These are phyloP conservation scores for Nicotiana paniculata DNA, from an alignment of 257 asterid species.

Conservation along the genomic window DNA sequence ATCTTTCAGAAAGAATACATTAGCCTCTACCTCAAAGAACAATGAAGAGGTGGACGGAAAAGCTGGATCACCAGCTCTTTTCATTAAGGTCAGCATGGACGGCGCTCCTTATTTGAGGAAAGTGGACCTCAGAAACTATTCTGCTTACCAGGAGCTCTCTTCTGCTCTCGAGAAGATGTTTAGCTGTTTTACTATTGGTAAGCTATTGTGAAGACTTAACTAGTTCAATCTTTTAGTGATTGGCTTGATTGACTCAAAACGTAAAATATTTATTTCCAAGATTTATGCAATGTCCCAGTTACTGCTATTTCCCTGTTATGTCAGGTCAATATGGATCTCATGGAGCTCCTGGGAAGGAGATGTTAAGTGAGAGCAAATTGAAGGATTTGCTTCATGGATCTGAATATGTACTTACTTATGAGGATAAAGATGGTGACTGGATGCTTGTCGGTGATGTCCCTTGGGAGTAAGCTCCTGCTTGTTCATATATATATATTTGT, in stretches of 20 bases:
- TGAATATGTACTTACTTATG: constrained; percentile 63
- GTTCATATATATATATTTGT: background rate
- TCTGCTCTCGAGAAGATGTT: constrained; percentile 75
- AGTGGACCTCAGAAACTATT: constrained; percentile 52
- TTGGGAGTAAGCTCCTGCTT: constrained; percentile 57
- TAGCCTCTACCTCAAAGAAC: constrained; percentile 42
- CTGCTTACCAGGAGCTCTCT: constrained; percentile 61
- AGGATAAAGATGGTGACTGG: constrained; percentile 79
- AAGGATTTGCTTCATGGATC: constrained; percentile 62
- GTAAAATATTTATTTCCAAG: background rate
- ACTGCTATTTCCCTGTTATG: constrained; percentile 13
- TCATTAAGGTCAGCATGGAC: constrained; percentile 74
- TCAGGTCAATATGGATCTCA: constrained; percentile 63
- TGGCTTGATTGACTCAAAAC: background rate
- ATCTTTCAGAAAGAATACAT: constrained; percentile 47
- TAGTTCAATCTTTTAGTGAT: background rate
- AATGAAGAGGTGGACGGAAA: constrained; percentile 60
- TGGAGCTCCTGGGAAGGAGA: constrained; percentile 51
- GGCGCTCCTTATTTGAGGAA: constrained; percentile 75
- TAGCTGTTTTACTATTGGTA: constrained; percentile 65
- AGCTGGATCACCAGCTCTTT: constrained; percentile 39
- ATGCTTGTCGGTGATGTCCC: constrained; percentile 83
- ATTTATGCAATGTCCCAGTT: constrained; percentile 5
- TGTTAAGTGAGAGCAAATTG: constrained; percentile 55
- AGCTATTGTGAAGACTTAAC: background rate